Evolutionary conservation across 257 asterid genomes (phyloP), one percentile per base, ranked within the genome.

Genomic region (Salvia miltiorrhiza): DNA sequence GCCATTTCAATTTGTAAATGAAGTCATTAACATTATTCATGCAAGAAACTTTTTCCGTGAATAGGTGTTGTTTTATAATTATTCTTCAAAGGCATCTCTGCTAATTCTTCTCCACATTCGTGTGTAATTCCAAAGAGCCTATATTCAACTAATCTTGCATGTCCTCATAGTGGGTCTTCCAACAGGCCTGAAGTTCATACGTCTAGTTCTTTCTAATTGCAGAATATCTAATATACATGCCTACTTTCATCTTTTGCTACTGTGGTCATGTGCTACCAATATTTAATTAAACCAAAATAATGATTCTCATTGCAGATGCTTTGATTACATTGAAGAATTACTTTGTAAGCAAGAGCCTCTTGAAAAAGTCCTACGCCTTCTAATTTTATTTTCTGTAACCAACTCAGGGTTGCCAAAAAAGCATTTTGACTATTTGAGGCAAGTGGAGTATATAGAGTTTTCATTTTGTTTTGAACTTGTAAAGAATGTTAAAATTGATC

Each of bases 331-430:
- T 78, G 99, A 93, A 82, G 99, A 93, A 80, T 80, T 90, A 93
- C 90, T 93, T 75, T 92, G 87, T 68, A 93, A 90, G 81, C 97
- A 93, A 82, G 99, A 93, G 82, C 92, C 96, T 71, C 81, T 93
- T 75, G 73, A 77, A 53, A 77, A 78, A 76, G 97, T 93, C 75
- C 79, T 90, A 55, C 96, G 99, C 72, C 83, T 93, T 74, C 88
- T 88, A 57, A 75, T 88, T 72, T 77, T 93, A 77, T 90, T 93
- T 79, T 88, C 97, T 55, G 54, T 90, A 63, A 93, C 99, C 74
- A 93, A 93, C 83, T 80, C 97, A 41, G 99, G 99, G 75, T 76
- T 93, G 70, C 96, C 92, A 32, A 93, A 87, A 73, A 87, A 74
- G 86, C 79, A 81, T 40, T 93, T 84, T 79, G 99, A 93, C 85